Evolutionary conservation across 176 grass and related monocot genomes (phyloP).

Genomic region (Rhynchospora tenuis): DNA sequence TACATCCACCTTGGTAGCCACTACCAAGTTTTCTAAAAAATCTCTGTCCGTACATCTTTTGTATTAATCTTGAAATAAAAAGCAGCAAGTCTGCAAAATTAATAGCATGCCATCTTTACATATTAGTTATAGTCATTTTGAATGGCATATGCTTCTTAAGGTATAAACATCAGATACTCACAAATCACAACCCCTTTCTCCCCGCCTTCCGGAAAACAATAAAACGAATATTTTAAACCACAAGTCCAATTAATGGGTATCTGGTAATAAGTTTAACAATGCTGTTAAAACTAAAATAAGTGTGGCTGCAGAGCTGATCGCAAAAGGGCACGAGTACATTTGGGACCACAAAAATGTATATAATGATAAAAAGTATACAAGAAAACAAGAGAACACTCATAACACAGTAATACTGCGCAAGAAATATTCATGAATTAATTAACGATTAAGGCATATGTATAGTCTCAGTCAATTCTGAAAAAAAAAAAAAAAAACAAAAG

Average conservation of each 20-base stretch:
- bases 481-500: not conserved
- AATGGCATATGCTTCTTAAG: not conserved
- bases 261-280: not conserved
- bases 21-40: no score
- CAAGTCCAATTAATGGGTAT: not conserved
- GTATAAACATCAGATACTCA: no score
- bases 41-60: not conserved
- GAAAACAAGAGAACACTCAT: not conserved
- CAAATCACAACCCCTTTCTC: no score
- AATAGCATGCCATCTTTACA: not conserved
- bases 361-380: not conserved
- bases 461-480: slow-evolving; percentile 19
- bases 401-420: not conserved
- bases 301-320: not conserved
- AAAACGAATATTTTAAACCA: no score
- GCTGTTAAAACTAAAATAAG: not conserved
- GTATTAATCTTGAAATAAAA: not conserved
- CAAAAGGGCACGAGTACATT: not conserved
- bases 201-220: no score
- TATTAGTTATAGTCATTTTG: not conserved
- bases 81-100: not conserved
- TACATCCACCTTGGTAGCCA: no score
- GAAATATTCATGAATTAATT: slow-evolving; percentile 17
- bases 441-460: slow-evolving; percentile 26
- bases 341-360: not conserved